Evolutionary conservation across 805 yeast species (phyloP).

Genomic region (Wickerhamomyces sydowiorum): DNA sequence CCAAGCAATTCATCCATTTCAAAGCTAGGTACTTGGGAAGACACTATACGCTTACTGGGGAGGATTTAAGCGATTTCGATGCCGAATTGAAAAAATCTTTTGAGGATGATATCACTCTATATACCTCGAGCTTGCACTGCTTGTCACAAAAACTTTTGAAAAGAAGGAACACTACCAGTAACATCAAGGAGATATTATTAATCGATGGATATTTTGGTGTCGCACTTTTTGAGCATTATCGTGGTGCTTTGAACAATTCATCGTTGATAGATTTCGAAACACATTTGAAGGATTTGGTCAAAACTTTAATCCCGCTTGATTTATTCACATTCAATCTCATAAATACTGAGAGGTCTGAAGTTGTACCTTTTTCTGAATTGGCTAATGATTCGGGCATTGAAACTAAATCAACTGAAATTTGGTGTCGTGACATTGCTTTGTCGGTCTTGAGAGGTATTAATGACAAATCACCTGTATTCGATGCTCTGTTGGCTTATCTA

Average conservation of each 20-base stretch:
- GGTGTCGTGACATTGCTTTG: conserved; percentile 11
- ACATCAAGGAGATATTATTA: conserved; percentile 19
- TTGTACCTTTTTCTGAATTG: background rate
- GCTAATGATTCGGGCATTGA: background rate
- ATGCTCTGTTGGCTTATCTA: conserved; percentile 7
- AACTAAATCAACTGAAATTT: background rate
- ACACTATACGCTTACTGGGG: background rate
- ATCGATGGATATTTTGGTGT: conserved; percentile 38
- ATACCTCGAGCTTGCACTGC: conserved; percentile 21
- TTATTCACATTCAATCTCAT: conserved; percentile 10
- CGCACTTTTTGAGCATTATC: conserved; percentile 25
- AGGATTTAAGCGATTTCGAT: background rate
- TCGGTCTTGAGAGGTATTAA: conserved; percentile 5
- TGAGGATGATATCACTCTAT: conserved; percentile 13
- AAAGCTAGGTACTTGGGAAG: conserved; percentile 2
- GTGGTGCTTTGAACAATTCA: conserved; percentile 7
- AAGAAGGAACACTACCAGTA: conserved; percentile 6
- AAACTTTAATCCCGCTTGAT: conserved; percentile 9
- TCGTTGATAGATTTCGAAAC: conserved; percentile 7
- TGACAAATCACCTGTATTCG: background rate
- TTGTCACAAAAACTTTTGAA: conserved; percentile 23
- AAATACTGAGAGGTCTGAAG: background rate
- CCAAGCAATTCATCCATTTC: background rate
- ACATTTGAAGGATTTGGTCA: conserved; percentile 8
- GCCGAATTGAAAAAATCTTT: conserved; percentile 6